Conservation (phyloP, 495 filamentous ascomycete genomes). For the Hypoxylon fragiforme region DNA sequence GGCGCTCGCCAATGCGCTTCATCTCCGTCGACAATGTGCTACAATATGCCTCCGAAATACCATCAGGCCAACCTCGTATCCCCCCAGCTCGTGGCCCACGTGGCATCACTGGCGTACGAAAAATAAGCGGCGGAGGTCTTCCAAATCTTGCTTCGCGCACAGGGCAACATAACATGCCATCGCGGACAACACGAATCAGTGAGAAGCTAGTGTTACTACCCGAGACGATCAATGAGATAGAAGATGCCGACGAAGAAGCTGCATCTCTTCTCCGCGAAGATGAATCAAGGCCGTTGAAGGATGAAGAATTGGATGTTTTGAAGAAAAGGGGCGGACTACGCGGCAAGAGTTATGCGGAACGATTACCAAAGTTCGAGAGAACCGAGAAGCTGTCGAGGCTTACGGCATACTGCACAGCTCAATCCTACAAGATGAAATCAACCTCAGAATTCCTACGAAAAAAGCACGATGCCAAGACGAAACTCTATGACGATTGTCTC, state of each 20-base stretch:
- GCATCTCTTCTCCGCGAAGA: slow-evolving; percentile 55
- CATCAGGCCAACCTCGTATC: slow-evolving; percentile 85
- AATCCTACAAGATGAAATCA: slow-evolving; percentile 84
- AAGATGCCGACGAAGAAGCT: slow-evolving; percentile 51
- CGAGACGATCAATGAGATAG: slow-evolving; percentile 70
- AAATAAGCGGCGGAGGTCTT: slow-evolving; percentile 43
- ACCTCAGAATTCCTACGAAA: slow-evolving; percentile 86
- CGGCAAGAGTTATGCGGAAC: slow-evolving; percentile 93
- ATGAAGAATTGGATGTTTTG: slow-evolving; percentile 72
- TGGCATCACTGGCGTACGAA: slow-evolving; percentile 48
- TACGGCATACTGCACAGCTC: slow-evolving; percentile 95
- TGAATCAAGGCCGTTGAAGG: slow-evolving; percentile 69
- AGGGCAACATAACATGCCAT: slow-evolving; percentile 74
- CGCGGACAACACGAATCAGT: slow-evolving; percentile 86
- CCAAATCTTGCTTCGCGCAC: slow-evolving; percentile 53
- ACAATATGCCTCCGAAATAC: slow-evolving; percentile 91
- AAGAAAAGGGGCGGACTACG: slow-evolving; percentile 65
- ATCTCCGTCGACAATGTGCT: slow-evolving; percentile 96
- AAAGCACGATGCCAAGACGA: slow-evolving; percentile 89
- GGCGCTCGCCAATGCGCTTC: slow-evolving; percentile 64
- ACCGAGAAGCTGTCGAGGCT: slow-evolving; percentile 86
- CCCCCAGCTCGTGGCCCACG: slow-evolving; percentile 56
- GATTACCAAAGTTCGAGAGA: slow-evolving; percentile 84
- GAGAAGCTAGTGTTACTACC: slow-evolving; percentile 96
- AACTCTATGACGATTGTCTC: slow-evolving; percentile 98